Conservation (phyloP, 805 yeast genomes). For the Metschnikowia lunata region DNA sequence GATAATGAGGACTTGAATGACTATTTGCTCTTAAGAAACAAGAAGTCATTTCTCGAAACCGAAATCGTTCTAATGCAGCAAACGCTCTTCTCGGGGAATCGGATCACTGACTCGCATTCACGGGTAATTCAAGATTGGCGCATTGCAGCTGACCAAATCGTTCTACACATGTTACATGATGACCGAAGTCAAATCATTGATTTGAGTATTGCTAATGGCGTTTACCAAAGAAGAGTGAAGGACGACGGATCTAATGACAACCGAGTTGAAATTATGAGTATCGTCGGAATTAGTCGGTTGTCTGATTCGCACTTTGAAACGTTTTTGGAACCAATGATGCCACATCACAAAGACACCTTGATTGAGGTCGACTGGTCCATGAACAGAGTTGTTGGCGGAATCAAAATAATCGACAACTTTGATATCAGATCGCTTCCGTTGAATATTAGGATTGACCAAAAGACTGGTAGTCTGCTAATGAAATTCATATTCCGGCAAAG, state of each 20-base stretch:
- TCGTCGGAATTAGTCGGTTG: constrained; percentile 37
- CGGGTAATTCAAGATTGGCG: constrained; percentile 30
- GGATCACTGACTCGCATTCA: constrained; percentile 13
- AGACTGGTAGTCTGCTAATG: constrained; percentile 37
- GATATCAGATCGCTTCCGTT: constrained; percentile 36
- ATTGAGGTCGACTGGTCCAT: constrained; percentile 39
- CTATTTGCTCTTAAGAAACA: constrained; percentile 31
- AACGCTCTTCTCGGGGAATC: constrained; percentile 35
- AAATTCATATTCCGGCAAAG: constrained; percentile 29
- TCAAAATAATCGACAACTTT: constrained; percentile 36
- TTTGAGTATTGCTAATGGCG: constrained; percentile 32
- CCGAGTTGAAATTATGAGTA: constrained; percentile 30
- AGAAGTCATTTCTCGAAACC: constrained; percentile 29
- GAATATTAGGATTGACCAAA: constrained; percentile 35
- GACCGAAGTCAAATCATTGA: constrained; percentile 38
- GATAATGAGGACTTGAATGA: constrained; percentile 48
- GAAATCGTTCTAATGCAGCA: constrained; percentile 36
- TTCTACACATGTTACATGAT: constrained; percentile 39
- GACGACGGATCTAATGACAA: constrained; percentile 41
- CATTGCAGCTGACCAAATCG: constrained; percentile 37
- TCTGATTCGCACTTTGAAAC: constrained; percentile 28
- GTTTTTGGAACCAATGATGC: constrained; percentile 29
- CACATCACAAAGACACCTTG: constrained; percentile 16
- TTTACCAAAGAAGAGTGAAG: constrained; percentile 28
- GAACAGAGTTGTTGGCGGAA: constrained; percentile 41